Evolutionary conservation across 75 land plant species (phyloP).

Genomic region (Picea glauca): DNA sequence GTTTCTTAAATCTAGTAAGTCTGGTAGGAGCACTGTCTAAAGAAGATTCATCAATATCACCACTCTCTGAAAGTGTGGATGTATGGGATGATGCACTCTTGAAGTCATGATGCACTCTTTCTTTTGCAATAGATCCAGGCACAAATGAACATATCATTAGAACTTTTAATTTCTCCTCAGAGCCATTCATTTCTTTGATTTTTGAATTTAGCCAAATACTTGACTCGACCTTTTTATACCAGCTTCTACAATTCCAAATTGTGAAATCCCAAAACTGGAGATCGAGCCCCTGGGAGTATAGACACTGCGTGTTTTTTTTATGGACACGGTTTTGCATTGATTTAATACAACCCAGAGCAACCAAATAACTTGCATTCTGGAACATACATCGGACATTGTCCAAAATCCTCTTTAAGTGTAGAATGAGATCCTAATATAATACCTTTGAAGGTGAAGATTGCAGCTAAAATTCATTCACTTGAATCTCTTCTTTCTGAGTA

Average conservation of each 20-base stretch:
- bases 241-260: too few species aligned
- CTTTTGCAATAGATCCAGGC: too few species aligned
- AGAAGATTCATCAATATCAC: constrained; percentile 44
- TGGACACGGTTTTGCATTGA: too few species aligned
- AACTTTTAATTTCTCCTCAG: too few species aligned
- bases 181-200: too few species aligned
- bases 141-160: too few species aligned
- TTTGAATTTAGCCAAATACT: too few species aligned
- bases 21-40: constrained; percentile 17
- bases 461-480: neutral
- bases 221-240: too few species aligned
- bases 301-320: too few species aligned
- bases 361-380: neutral
- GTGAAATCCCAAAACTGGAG: too few species aligned
- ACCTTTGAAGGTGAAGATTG: neutral
- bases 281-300: too few species aligned
- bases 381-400: neutral
- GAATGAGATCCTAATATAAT: neutral
- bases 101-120: constrained; percentile 24
- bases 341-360: too few species aligned
- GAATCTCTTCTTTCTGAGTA: neutral
- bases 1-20: constrained; percentile 35
- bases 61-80: constrained; percentile 54
- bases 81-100: constrained; percentile 56
- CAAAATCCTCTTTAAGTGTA: neutral